A percentile compares a stretch with the other conserved stretches of the same genome.
phyloP scores from a whole-genome alignment of 2,329 filamentous ascomycete genomes.

The Chalaropsis ovoidea region DNA sequence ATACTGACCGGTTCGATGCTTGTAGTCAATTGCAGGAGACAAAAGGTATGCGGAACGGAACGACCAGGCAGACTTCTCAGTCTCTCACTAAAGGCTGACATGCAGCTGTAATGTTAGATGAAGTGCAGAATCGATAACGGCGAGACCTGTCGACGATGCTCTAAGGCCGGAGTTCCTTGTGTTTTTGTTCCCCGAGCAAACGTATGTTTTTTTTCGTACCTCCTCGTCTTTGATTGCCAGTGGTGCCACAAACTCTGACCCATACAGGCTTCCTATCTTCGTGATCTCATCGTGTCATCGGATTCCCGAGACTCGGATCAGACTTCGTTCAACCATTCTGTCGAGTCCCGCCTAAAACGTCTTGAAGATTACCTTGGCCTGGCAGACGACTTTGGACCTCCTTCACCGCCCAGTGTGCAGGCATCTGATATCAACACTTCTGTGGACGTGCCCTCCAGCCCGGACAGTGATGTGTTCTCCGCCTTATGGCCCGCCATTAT shows the following conservation, averaged over 20 bases:
- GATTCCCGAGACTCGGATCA: conserved; percentile 24
- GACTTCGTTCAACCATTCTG: conserved; percentile 25
- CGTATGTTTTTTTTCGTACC: conserved; percentile 28
- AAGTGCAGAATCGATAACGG: conserved; percentile 34
- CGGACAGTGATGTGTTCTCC: conserved; percentile 25
- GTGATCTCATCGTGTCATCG: conserved; percentile 25
- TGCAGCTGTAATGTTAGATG: conserved; percentile 29
- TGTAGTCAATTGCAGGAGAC: conserved; percentile 19
- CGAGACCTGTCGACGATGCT: conserved; percentile 32
- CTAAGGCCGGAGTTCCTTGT: conserved; percentile 33
- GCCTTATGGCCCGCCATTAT: conserved; percentile 31
- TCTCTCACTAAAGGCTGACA: conserved; percentile 29
- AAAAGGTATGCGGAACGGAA: conserved; percentile 5
- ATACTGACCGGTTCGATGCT: background rate
- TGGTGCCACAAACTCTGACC: background rate
- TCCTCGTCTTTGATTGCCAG: background rate
- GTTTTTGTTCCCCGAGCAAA: conserved; percentile 36
- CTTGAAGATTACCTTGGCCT: conserved; percentile 30
- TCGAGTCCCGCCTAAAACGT: conserved; percentile 27
- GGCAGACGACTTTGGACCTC: conserved; percentile 25
- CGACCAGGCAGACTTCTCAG: background rate
- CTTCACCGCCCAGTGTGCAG: conserved; percentile 21
- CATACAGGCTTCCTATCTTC: conserved; percentile 24
- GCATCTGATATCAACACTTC: background rate
- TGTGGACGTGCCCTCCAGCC: conserved; percentile 11